Evolutionary conservation across 371 early-diverging fungal genomes (phyloP).

Genomic region (Lichtheimia ornata): DNA sequence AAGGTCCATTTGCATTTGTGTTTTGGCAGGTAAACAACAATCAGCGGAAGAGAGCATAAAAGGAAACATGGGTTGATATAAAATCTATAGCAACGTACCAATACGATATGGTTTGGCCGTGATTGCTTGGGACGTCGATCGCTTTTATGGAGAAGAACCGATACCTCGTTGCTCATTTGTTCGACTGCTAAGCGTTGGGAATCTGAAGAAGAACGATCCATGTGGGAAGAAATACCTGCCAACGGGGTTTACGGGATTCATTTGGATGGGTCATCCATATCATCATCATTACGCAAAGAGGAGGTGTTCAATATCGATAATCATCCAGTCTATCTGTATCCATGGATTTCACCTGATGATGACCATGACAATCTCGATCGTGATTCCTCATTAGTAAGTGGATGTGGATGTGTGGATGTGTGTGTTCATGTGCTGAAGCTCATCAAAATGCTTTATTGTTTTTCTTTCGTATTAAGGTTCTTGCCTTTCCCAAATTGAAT

Average conservation of each 20-base stretch:
- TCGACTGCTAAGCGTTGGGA: conserved; percentile 33
- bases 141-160: conserved; percentile 57
- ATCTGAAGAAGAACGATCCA: not conserved
- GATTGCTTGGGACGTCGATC: conserved; percentile 88
- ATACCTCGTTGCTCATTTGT: conserved; percentile 46
- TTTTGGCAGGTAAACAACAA: conserved; percentile 53
- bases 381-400: conserved; percentile 2
- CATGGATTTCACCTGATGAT: conserved; percentile 31
- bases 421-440: not conserved
- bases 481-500: conserved; percentile 2
- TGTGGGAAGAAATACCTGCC: conserved; percentile 74
- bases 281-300: not conserved
- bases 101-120: conserved; percentile 78
- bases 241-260: conserved; percentile 67
- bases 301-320: not conserved
- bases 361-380: not conserved
- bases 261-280: conserved; percentile 14
- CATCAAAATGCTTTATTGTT: not conserved
- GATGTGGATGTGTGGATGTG: not conserved
- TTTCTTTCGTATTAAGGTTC: not conserved
- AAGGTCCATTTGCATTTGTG: conserved; percentile 82
- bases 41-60: not conserved
- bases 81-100: conserved; percentile 29
- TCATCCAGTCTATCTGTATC: conserved; percentile 18
- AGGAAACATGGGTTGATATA: not conserved